A percentile compares a stretch with the other conserved stretches of the same genome.
Evolutionary conservation across 108 stramenopile species (phyloP).

Genomic region (Skeletonema grethae): DNA sequence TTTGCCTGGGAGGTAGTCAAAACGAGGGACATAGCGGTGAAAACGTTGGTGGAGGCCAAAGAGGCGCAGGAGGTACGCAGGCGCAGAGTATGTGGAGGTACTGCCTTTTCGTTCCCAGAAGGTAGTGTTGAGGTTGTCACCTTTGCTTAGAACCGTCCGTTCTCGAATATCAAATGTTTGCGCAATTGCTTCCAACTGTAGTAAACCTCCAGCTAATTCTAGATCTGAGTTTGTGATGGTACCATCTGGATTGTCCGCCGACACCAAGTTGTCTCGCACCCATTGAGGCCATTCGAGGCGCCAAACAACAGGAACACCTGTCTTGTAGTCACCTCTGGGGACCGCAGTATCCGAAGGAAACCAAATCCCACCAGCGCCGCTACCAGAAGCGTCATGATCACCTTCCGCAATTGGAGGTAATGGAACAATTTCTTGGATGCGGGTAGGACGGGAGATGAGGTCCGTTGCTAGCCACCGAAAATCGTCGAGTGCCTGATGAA

Average conservation of each 20-base stretch:
- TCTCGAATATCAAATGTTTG: slow-evolving; percentile 33
- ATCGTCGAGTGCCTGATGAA: slow-evolving; percentile 31
- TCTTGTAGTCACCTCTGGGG: background rate
- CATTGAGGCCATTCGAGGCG: slow-evolving; percentile 17
- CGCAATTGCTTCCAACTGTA: slow-evolving; percentile 48
- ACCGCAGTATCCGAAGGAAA: slow-evolving; percentile 20
- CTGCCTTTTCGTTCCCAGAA: slow-evolving; percentile 48
- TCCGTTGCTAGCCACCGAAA: slow-evolving; percentile 30
- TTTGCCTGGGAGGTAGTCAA: slow-evolving; percentile 18
- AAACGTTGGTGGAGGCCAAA: slow-evolving; percentile 39
- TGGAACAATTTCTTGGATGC: slow-evolving; percentile 48
- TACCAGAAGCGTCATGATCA: slow-evolving; percentile 46
- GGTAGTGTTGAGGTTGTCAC: slow-evolving; percentile 47
- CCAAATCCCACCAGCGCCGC: slow-evolving; percentile 45
- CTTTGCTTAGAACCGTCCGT: slow-evolving; percentile 23
- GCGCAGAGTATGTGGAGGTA: slow-evolving; percentile 27
- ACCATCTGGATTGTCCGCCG: slow-evolving; percentile 28
- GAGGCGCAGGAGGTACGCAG: slow-evolving; percentile 25
- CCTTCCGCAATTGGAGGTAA: slow-evolving; percentile 33
- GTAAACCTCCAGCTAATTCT: slow-evolving; percentile 43
- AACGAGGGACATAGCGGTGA: slow-evolving; percentile 9
- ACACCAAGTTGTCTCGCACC: slow-evolving; percentile 8
- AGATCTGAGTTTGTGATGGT: slow-evolving; percentile 47
- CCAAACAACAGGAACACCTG: slow-evolving; percentile 44
- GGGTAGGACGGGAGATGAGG: slow-evolving; percentile 27